Conservation (phyloP, 306 rosid species). For the Canavalia gladiata region DNA sequence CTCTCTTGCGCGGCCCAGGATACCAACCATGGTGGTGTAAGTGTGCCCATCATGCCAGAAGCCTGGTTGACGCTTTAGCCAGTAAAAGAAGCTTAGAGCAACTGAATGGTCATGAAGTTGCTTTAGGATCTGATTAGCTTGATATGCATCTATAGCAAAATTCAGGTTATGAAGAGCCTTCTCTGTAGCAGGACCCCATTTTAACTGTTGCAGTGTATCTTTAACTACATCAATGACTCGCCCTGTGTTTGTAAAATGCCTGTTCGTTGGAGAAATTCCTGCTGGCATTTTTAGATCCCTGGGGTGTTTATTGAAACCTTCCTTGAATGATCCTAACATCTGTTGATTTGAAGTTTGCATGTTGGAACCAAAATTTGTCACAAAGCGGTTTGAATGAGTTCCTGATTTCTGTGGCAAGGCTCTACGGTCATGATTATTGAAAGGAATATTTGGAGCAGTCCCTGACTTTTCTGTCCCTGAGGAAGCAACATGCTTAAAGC, state of each 20-base stretch:
- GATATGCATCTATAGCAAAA: conserved; percentile 75
- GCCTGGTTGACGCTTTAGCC: conserved; percentile 78
- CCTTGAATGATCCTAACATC: conserved; percentile 45
- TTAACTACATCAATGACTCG: conserved; percentile 67
- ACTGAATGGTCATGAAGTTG: conserved; percentile 80
- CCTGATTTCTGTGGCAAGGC: conserved; percentile 64
- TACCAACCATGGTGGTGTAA: conserved; percentile 96
- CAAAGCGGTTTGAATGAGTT: conserved; percentile 54
- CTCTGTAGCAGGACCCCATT: conserved; percentile 82
- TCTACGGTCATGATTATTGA: conserved; percentile 54
- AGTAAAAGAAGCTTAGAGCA: conserved; percentile 80
- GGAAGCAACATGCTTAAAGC: conserved; percentile 62
- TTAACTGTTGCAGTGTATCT: conserved; percentile 66
- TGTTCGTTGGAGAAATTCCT: conserved; percentile 54
- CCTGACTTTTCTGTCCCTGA: conserved; percentile 56
- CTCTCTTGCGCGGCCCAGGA: conserved; percentile 90
- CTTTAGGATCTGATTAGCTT: conserved; percentile 91
- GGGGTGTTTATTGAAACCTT: conserved; percentile 58
- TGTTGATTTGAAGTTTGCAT: conserved; percentile 55
- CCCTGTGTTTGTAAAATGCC: conserved; percentile 56
- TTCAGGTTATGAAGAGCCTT: conserved; percentile 74
- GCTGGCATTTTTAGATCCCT: conserved; percentile 60
- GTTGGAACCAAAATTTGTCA: conserved; percentile 60
- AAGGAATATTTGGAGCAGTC: conserved; percentile 49
- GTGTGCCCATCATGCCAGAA: conserved; percentile 92